phyloP scores from a whole-genome alignment of 441 rosid species.

The Caryocar brasiliense region DNA sequence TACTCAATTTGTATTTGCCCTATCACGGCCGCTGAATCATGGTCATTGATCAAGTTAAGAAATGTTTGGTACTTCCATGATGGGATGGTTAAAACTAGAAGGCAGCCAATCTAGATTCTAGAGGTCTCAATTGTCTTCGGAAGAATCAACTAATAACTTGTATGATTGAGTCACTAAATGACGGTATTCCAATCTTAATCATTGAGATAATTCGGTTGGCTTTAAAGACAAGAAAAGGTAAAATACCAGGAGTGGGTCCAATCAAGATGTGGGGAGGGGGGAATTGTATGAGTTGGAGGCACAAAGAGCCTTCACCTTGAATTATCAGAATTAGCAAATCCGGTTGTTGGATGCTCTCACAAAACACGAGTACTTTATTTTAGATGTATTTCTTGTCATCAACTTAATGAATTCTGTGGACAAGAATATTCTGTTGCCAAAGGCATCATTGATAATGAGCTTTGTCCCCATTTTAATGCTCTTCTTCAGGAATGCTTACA shows the following conservation, averaged over 20 bases:
- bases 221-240: neutral
- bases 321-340: constrained; percentile 7
- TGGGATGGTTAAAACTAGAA: constrained; percentile 3
- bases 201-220: constrained; percentile 6
- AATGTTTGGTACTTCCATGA: no score
- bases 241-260: constrained; percentile 3
- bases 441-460: neutral
- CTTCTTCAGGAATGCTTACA: no score
- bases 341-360: constrained; percentile 6
- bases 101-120: neutral
- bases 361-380: neutral
- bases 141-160: constrained; percentile 5
- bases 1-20: no score
- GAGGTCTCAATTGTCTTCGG: neutral
- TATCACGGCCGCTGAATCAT: no score
- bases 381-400: constrained; percentile 29
- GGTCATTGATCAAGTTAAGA: no score
- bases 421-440: constrained; percentile 6
- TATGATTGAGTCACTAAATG: neutral
- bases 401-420: constrained; percentile 19
- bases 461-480: neutral
- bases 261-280: constrained; percentile 4
- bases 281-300: constrained; percentile 5
- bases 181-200: constrained; percentile 5
- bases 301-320: constrained; percentile 14